phyloP scores from a whole-genome alignment of 148 eudicot species.

The Rhododendron molle region DNA sequence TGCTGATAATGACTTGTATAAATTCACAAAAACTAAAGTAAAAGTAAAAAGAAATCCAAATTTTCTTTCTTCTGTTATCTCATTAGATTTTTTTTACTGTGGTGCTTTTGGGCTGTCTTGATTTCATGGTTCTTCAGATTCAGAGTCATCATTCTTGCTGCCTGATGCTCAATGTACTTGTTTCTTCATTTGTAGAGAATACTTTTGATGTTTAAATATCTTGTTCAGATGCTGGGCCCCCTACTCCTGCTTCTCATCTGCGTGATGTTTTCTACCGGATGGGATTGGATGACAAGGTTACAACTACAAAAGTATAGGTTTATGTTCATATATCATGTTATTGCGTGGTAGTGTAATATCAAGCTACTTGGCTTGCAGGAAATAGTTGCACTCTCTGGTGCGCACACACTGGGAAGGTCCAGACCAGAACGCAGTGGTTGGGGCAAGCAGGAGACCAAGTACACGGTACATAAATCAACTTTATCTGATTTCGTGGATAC shows the following conservation, averaged over 20 bases:
- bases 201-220: constrained; percentile 9
- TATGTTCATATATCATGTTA: neutral
- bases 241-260: constrained; percentile 91
- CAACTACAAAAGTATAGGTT: neutral
- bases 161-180: neutral
- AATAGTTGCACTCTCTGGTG: constrained; percentile 96
- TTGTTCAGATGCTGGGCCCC: constrained; percentile 86
- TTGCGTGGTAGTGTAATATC: constrained; percentile 13
- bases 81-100: neutral
- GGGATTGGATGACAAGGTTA: constrained; percentile 92
- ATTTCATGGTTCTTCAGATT: neutral
- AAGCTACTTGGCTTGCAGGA: constrained; percentile 50
- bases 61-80: neutral
- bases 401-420: constrained; percentile 94
- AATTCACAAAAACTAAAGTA: neutral
- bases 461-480: constrained; percentile 53
- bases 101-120: neutral
- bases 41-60: neutral
- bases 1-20: neutral
- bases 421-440: constrained; percentile 99
- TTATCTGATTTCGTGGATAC: neutral
- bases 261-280: constrained; percentile 92
- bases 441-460: constrained; percentile 97
- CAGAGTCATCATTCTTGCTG: neutral
- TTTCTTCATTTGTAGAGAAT: neutral